Percentiles rank a stretch among this genome's conserved stretches.
Conservation (phyloP, 2,329 filamentous ascomycete genomes). For the Dactylellina haptotyla region DNA sequence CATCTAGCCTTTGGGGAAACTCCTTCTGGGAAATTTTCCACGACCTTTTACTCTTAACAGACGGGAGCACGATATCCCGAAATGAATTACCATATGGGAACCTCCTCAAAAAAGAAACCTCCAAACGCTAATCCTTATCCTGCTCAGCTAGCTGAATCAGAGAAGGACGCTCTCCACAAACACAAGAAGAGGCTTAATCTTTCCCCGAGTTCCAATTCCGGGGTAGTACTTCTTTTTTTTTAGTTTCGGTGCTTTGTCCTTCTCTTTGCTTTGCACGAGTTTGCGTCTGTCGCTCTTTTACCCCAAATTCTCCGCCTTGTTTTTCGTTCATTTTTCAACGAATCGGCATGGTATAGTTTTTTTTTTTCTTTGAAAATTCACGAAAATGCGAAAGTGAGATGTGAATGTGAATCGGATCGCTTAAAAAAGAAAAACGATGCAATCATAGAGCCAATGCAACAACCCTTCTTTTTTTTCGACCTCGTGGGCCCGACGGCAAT, state of each 20-base stretch:
- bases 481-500: too few relatives aligned
- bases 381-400: too few relatives aligned
- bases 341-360: not conserved
- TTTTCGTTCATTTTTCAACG: too few relatives aligned
- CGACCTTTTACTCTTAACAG: not conserved
- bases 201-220: not conserved
- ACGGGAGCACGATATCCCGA: constrained; percentile 5
- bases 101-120: too few relatives aligned
- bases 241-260: too few relatives aligned
- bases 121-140: too few relatives aligned
- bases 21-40: not conserved
- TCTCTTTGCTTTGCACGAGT: not conserved
- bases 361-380: too few relatives aligned
- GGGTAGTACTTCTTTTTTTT: not conserved
- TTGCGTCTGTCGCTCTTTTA: too few relatives aligned
- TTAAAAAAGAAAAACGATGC: not conserved
- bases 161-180: too few relatives aligned
- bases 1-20: constrained; percentile 1
- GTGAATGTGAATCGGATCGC: too few relatives aligned
- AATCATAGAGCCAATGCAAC: not conserved
- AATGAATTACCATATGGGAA: too few relatives aligned
- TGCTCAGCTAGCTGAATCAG: not conserved
- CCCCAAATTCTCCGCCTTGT: not conserved
- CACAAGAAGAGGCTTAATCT: not conserved
- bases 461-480: too few relatives aligned